Evolutionary conservation across 176 grass and related monocot species (phyloP), one percentile per base, ranked within the genome.

Genomic region (Carex littledalei): DNA sequence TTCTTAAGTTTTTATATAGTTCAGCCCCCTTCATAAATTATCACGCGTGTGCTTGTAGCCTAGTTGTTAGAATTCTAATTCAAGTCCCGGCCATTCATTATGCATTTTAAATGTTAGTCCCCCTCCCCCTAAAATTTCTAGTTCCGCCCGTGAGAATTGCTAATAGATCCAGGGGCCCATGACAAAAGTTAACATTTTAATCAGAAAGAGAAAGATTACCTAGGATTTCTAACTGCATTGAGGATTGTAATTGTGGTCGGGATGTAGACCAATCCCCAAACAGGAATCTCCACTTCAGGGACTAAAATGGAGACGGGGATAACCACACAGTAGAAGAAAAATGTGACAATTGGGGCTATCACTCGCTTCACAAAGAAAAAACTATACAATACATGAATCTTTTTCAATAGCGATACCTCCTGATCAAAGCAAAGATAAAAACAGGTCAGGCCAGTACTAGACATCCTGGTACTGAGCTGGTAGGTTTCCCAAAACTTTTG

Each of bases 311-410:
- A 92, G 20, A 91, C 1, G 9, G 93, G 93, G 67, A 95, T 92
- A 52, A 95, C 81, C 5, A 92, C 29, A 59, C 93, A 92, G 73
- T 95, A 95, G 59, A 95, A 92, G 10, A 85, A 83, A 87, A 95
- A 95, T n/a, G 90, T 89, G 15, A 95, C 83, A 45, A 91, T 84
- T 39, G 91, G 90, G 26, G 90, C 85, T 49, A 95, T 83, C 8
- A 91, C 87, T 69, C 89, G 84, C 59, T 87, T 81, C 11, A 92
- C 93, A 13, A 95, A 95, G 85, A 95, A 92, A 63, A 95, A 95
- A 71, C 83, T 92, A 88, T 95, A 95, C 18, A 95, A 72, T 54
- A 95, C 71, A 70, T 91, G 91, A 55, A 92, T 82, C 69, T 95
- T 95, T 89, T 89, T 95, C 90, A 87, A 86, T 45, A 89, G 11